Evolutionary conservation across 768 basidiomycete genomes (phyloP), one percentile per base, ranked within the genome.

Genomic region (Punctularia strigosozonata): DNA sequence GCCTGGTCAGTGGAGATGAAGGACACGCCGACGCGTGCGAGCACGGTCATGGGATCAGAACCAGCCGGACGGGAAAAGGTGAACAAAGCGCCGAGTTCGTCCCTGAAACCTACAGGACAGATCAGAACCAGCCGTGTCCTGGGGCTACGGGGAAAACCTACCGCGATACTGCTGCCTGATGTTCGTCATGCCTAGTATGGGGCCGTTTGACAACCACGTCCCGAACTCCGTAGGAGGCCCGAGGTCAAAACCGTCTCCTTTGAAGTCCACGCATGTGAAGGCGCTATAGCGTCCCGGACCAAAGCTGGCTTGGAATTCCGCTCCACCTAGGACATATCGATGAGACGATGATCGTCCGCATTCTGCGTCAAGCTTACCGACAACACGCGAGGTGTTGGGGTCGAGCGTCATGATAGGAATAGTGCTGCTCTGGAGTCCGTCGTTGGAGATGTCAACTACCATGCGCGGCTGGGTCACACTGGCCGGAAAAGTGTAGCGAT

Each of bases 1-100:
- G 78, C 78, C 46, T 78, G 77, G 1, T 62, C 63, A 17, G 62
- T 59, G 4, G 77, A 79, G 37, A 79, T 71, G 45, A 79, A 67
- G 1, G 76, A 78, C 5, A 80, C 67, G n/a, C 78, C 77, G 3
- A 73, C 67, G n/a, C 77, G 71, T 1, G 63, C 74, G 17, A 76
- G 59, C 41, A 80, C 70, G 1, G 64, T 58, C 1, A 69, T 71
- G 6, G 50, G 43, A n/a, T 43, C 46, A 42, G 7, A 3, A 1
- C 10, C 4, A 14, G 14, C 20, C 4, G 13, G 25, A 14, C 15
- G 20, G 1, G 50, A 50, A 56, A 75, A 77, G 0, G 70, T 71
- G 35, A 76, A 56, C 6, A 76, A 46, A 2, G 67, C 73, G 10
- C 77, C 75, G 36, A 72, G 55, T 47, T 75, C 64, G n/a, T 64